Evolutionary conservation across 495 filamentous ascomycete species (phyloP), one percentile per base, ranked within the genome.

Genomic region (Poronia punctata): DNA sequence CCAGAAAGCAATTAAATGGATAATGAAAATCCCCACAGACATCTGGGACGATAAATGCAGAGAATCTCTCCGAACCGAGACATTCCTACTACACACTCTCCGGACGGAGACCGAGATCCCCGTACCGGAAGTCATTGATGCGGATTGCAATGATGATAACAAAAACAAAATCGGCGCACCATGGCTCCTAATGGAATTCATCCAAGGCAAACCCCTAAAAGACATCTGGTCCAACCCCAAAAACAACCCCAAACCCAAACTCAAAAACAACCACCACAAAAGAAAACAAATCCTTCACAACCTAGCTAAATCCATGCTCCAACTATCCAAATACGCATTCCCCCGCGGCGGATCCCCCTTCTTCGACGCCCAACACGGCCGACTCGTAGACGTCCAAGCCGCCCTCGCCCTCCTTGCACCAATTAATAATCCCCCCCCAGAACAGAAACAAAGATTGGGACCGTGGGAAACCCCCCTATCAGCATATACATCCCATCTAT

Each of bases 71-170:
- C 49, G 46, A 14, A 35, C 40, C 17, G 53, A 56, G 32, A 46
- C 53, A 8, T 40, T 53, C 1, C 23, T 43, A 21, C 37, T 56
- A 18, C 32, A 41, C 28, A 44, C 35, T 39, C 40, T 56, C 1
- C 35, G 43, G 7, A 29, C 20, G 6, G 40, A 56, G 25, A 50
- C 50, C 1, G 17, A 12, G 9, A 18, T 56, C 0, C 53, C 53
- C 8, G 46, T 56, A 7, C 53, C 53, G 6, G 43, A 40, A 15
- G 38, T 56, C 26, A 48, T 56, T 38, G 53, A 53, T 14, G 46
- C 46, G 0, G 46, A 53, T 17, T 40, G 45, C 10, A 31, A 36
- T 8, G 35, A 45, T 3, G 31, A 53, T 14, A 56, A 56, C 21
- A 28, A 43, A 5, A 3, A 50, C 3, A 46, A 50, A 6, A 43